These are phyloP conservation scores for Phytophthora kernoviae DNA, from an alignment of 352 stramenopile genomes.

Conservation along the genomic window DNA sequence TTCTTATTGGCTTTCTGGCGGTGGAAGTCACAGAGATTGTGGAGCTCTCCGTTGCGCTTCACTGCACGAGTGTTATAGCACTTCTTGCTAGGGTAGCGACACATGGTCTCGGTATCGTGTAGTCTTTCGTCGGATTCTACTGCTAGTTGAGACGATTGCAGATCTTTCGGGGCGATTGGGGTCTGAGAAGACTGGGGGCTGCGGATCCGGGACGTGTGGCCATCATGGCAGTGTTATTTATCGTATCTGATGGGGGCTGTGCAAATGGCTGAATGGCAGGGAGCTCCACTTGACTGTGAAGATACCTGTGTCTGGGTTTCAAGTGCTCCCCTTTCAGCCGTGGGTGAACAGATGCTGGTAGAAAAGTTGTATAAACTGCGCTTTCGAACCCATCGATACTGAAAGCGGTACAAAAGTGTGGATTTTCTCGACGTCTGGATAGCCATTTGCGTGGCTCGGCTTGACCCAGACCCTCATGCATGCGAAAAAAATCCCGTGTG, in stretches of 20 bases:
- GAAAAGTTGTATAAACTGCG: no score
- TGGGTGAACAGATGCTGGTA: background rate
- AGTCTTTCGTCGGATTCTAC: background rate
- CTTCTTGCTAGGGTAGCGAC: constrained; percentile 61
- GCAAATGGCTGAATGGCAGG: constrained; percentile 30
- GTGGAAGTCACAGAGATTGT: constrained; percentile 67
- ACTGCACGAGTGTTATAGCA: constrained; percentile 45
- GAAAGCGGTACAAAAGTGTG: no score
- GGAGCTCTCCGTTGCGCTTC: constrained; percentile 51
- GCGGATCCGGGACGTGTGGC: constrained; percentile 12
- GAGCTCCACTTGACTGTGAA: background rate
- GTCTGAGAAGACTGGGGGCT: background rate
- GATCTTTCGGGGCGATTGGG: background rate
- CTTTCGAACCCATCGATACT: no score
- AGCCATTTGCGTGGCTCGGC: no score
- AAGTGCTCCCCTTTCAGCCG: constrained; percentile 6
- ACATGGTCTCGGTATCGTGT: constrained; percentile 32
- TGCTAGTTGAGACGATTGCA: background rate
- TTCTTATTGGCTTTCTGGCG: constrained; percentile 72
- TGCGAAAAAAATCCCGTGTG: no score
- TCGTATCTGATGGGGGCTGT: background rate
- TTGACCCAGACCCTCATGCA: no score
- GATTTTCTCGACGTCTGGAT: no score
- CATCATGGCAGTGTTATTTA: constrained; percentile 11
- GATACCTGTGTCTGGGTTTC: no score